Conservation (phyloP, 1,284 basidiomycete species). For the Volvariella volvacea region DNA sequence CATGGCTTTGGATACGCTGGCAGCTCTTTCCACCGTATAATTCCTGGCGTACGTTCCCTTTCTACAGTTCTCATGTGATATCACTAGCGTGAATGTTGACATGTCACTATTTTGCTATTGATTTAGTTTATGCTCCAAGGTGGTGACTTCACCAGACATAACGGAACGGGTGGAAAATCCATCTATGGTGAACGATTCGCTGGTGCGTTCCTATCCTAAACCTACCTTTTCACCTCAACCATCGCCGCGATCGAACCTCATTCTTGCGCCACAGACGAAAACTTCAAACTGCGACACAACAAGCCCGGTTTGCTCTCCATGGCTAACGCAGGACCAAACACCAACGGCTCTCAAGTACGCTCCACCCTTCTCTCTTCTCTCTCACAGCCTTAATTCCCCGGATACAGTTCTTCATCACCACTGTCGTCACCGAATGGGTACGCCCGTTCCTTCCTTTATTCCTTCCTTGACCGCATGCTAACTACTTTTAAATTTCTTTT, state of each 20-base stretch:
- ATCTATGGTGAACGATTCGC: constrained; percentile 84
- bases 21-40: constrained; percentile 82
- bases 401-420: constrained; percentile 88
- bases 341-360: constrained; percentile 65
- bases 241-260: too few species aligned
- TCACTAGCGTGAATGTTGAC: too few species aligned
- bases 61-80: too few species aligned
- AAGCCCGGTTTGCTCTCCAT: constrained; percentile 85
- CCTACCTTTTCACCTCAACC: not conserved
- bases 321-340: constrained; percentile 76
- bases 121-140: constrained; percentile 81
- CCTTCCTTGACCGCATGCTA: not conserved
- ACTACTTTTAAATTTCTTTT: not conserved
- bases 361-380: not conserved
- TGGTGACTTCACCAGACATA: constrained; percentile 65
- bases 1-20: constrained; percentile 64
- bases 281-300: constrained; percentile 76
- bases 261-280: constrained; percentile 59
- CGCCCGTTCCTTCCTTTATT: constrained; percentile 9
- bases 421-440: constrained; percentile 64
- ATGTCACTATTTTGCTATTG: too few species aligned
- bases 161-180: constrained; percentile 86
- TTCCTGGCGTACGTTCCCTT: constrained; percentile 47
- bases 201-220: constrained; percentile 35
- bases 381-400: not conserved